phyloP scores from a whole-genome alignment of 208 protist species.

The Acanthamoeba lenticulata region DNA sequence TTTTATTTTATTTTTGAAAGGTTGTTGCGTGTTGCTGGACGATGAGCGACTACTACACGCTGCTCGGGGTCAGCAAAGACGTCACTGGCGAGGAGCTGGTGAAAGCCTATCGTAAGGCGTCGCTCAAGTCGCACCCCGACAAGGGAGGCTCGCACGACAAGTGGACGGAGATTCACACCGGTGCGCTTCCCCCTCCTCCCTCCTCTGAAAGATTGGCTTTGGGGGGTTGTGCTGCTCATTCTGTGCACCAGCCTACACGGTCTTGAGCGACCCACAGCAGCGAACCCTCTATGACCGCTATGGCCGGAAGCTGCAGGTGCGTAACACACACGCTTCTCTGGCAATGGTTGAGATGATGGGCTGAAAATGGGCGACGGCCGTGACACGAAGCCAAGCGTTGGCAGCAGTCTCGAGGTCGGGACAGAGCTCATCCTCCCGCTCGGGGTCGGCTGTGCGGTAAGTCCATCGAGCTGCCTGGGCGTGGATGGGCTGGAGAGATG shows the following conservation, averaged over 20 bases:
- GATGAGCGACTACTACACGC: background rate
- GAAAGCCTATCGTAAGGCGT: background rate
- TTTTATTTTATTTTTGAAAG: no score
- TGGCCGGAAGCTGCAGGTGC: background rate
- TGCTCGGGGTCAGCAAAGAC: background rate
- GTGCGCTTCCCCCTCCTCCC: background rate
- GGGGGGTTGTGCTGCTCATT: background rate
- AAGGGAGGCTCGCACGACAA: background rate
- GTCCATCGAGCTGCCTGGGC: no score
- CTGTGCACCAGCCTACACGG: background rate
- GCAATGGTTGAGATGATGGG: no score
- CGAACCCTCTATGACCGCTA: constrained; percentile 11
- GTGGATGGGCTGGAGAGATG: no score
- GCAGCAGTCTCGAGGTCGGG: background rate
- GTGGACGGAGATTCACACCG: background rate
- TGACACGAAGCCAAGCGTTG: background rate
- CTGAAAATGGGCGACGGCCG: no score
- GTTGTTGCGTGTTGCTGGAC: no score
- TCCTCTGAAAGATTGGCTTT: background rate
- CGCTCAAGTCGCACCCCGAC: background rate
- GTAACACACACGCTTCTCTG: no score
- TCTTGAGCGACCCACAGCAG: background rate
- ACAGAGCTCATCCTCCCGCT: background rate
- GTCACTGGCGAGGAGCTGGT: background rate
- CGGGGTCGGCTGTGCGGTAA: background rate